A percentile compares a stretch with the other conserved stretches of the same genome.
Conservation (phyloP, 257 asterid species). For the Fraxinus cuspidata region DNA sequence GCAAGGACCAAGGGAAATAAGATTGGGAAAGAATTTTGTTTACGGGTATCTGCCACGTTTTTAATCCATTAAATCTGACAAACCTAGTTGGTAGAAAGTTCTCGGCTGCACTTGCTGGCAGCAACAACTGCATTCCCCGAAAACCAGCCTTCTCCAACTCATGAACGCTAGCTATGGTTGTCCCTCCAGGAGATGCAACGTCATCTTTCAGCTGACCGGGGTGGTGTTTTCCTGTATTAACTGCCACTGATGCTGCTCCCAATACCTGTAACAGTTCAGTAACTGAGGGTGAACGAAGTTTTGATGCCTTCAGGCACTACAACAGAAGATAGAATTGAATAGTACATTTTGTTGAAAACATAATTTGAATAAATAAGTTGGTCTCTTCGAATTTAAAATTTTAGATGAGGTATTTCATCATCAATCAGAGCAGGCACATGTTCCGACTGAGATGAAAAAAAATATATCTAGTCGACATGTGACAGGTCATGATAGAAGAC, state of each 20-base stretch:
- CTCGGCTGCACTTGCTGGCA: constrained; percentile 83
- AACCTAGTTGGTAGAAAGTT: constrained; percentile 62
- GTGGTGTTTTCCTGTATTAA: constrained; percentile 67
- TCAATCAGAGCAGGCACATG: neutral
- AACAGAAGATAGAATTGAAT: neutral
- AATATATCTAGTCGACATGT: too few relatives aligned
- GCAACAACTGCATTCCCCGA: constrained; percentile 89
- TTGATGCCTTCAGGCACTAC: neutral
- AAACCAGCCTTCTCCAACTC: constrained; percentile 55
- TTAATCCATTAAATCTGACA: neutral
- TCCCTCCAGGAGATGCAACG: constrained; percentile 90
- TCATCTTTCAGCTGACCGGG: constrained; percentile 96
- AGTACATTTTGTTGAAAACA: neutral
- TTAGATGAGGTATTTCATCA: neutral
- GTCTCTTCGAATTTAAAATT: neutral
- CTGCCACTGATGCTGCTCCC: constrained; percentile 89
- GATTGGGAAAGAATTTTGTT: neutral
- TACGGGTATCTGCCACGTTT: neutral
- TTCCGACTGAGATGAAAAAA: neutral
- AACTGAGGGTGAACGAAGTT: neutral
- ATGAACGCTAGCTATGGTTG: constrained; percentile 87
- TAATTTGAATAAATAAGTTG: neutral
- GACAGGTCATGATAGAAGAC: too few relatives aligned
- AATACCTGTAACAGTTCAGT: constrained; percentile 55
- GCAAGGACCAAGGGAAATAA: neutral